phyloP scores from a whole-genome alignment of 768 basidiomycete genomes.

The Phallus indusiatus region DNA sequence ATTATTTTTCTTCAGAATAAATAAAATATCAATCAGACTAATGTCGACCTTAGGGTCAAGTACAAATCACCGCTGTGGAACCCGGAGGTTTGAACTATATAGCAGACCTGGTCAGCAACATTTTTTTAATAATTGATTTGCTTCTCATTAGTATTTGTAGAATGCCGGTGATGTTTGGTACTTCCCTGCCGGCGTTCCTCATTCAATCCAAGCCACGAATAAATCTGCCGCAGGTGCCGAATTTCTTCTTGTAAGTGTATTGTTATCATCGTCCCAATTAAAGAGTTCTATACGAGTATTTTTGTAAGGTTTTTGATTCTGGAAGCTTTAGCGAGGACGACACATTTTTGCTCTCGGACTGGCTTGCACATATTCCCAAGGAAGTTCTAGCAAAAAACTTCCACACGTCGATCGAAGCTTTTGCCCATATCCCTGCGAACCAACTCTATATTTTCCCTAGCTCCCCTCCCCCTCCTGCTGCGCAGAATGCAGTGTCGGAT shows the following conservation, averaged over 20 bases:
- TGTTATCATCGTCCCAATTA: background rate
- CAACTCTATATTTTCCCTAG: slow-evolving; percentile 49
- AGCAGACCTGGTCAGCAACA: slow-evolving; percentile 38
- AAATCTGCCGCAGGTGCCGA: slow-evolving; percentile 34
- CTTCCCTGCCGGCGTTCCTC: slow-evolving; percentile 48
- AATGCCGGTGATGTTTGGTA: slow-evolving; percentile 46
- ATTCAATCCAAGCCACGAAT: slow-evolving; percentile 22
- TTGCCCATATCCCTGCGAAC: slow-evolving; percentile 43
- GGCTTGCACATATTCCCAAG: slow-evolving; percentile 56
- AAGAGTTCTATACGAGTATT: background rate
- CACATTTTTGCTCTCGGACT: slow-evolving; percentile 56
- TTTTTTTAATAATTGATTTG: background rate
- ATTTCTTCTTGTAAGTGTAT: slow-evolving; percentile 31
- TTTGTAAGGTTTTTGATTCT: slow-evolving; percentile 23
- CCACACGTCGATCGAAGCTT: slow-evolving; percentile 34
- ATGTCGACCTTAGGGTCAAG: slow-evolving; percentile 25
- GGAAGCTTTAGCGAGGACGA: slow-evolving; percentile 45
- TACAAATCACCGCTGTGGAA: slow-evolving; percentile 40
- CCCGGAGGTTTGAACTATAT: slow-evolving; percentile 43
- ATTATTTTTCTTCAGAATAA: background rate
- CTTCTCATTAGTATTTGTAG: slow-evolving; percentile 17
- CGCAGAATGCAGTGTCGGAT: slow-evolving; percentile 33
- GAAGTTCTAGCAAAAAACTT: slow-evolving; percentile 60
- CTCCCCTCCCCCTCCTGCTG: slow-evolving; percentile 32
- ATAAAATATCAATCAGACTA: too few species aligned